Evolutionary conservation across 176 grass and related monocot genomes (phyloP).

Genomic region (Tillandsia leiboldiana): DNA sequence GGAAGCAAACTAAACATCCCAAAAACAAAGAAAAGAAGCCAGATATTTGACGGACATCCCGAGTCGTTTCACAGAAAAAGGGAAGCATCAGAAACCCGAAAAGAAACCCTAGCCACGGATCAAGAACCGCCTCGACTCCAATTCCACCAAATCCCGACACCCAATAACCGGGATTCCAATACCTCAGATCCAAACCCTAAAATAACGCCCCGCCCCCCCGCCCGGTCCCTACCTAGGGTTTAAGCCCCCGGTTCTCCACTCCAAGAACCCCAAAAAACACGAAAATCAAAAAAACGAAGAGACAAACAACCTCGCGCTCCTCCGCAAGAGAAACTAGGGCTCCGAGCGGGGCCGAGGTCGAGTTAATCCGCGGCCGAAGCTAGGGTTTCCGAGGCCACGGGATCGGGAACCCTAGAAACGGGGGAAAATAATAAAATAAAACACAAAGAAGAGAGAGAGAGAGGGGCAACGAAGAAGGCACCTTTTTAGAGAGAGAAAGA

Average conservation of each 20-base stretch:
- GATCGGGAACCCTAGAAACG: slow-evolving; percentile 26
- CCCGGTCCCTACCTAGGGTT: neutral
- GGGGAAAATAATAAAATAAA: neutral
- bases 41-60: no score
- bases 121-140: neutral
- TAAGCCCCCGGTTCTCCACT: slow-evolving; percentile 20
- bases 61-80: neutral
- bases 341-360: neutral
- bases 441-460: neutral
- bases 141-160: neutral
- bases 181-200: slow-evolving; percentile 17
- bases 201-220: neutral
- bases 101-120: neutral
- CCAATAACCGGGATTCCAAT: slow-evolving; percentile 2
- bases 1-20: neutral
- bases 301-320: neutral
- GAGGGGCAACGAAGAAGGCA: slow-evolving; percentile 5
- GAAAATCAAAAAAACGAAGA: neutral
- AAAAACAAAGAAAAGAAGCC: neutral
- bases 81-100: neutral
- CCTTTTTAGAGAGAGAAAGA: slow-evolving; percentile 2
- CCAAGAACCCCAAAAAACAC: neutral
- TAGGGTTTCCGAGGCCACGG: slow-evolving; percentile 27
- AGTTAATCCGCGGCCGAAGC: slow-evolving; percentile 9
- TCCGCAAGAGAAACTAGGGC: neutral